Percentiles rank a stretch among this genome's conserved stretches.
phyloP scores from a whole-genome alignment of 2,329 filamentous ascomycete genomes.

The Ophiocordyceps camponoti-floridani region DNA sequence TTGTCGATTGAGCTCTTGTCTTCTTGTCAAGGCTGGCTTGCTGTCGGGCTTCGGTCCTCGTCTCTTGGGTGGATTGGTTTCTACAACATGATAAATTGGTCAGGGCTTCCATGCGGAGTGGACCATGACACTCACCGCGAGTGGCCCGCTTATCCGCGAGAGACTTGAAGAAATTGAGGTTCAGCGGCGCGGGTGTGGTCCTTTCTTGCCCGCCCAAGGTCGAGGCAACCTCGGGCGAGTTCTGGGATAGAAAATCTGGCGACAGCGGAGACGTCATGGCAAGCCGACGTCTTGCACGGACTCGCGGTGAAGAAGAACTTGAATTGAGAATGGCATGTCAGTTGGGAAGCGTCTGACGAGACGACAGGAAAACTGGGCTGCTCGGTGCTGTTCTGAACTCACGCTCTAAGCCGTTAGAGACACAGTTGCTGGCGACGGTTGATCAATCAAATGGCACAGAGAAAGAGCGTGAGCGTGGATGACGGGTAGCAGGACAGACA shows the following conservation, averaged over 20 bases:
- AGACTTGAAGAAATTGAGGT: slow-evolving; percentile 46
- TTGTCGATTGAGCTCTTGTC: slow-evolving; percentile 88
- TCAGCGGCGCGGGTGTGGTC: slow-evolving; percentile 25
- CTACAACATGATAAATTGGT: slow-evolving; percentile 19
- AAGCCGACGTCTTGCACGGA: background rate
- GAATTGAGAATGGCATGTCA: background rate
- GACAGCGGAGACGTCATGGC: slow-evolving; percentile 31
- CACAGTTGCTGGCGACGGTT: background rate
- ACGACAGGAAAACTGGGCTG: background rate
- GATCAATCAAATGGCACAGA: background rate
- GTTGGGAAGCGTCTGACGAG: background rate
- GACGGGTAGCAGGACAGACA: background rate
- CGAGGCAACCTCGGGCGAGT: slow-evolving; percentile 7
- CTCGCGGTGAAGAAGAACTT: background rate
- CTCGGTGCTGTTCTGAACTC: background rate
- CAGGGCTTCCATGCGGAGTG: background rate
- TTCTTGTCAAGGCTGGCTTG: slow-evolving; percentile 79
- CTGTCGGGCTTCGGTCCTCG: slow-evolving; percentile 92
- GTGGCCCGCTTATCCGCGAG: slow-evolving; percentile 58
- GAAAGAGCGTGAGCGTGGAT: background rate
- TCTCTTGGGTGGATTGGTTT: slow-evolving; percentile 74
- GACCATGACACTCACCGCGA: slow-evolving; percentile 34
- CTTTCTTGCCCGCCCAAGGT: slow-evolving; percentile 16
- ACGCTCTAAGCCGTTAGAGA: background rate
- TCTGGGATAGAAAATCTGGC: slow-evolving; percentile 16